phyloP scores from a whole-genome alignment of 306 rosid genomes.

The Parietaria judaica region DNA sequence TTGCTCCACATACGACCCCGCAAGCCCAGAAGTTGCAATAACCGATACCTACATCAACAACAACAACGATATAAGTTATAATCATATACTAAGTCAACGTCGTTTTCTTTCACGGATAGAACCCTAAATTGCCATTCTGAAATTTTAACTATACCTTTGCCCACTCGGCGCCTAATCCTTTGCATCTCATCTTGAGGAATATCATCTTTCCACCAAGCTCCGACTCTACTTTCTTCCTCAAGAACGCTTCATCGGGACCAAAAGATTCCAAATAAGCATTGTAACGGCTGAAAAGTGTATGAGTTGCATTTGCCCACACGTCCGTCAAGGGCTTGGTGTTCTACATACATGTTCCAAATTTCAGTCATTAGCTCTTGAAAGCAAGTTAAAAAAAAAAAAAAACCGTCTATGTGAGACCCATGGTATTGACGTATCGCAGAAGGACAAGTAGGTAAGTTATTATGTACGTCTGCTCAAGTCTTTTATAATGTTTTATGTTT shows the following conservation, averaged over 20 bases:
- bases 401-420: no score
- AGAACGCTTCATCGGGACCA: constrained; percentile 69
- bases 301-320: constrained; percentile 49
- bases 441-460: no score
- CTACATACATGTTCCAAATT: constrained; percentile 31
- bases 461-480: no score
- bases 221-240: constrained; percentile 85
- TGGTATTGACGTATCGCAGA: no score
- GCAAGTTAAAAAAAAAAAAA: no score
- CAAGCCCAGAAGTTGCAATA: constrained; percentile 96
- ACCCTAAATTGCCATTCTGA: neutral
- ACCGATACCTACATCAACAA: constrained; percentile 59
- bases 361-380: neutral
- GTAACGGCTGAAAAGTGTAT: constrained; percentile 53
- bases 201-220: constrained; percentile 87
- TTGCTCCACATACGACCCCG: constrained; percentile 90
- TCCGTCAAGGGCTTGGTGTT: constrained; percentile 58
- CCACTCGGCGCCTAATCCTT: constrained; percentile 80
- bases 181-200: constrained; percentile 84
- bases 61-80: neutral
- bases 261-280: constrained; percentile 72
- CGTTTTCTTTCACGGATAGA: neutral
- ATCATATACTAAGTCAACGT: neutral
- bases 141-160: constrained; percentile 56
- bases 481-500: no score